A percentile compares a stretch with the other conserved stretches of the same genome.
Conservation (phyloP, 768 basidiomycete genomes). For the Trametes cinnabarina region DNA sequence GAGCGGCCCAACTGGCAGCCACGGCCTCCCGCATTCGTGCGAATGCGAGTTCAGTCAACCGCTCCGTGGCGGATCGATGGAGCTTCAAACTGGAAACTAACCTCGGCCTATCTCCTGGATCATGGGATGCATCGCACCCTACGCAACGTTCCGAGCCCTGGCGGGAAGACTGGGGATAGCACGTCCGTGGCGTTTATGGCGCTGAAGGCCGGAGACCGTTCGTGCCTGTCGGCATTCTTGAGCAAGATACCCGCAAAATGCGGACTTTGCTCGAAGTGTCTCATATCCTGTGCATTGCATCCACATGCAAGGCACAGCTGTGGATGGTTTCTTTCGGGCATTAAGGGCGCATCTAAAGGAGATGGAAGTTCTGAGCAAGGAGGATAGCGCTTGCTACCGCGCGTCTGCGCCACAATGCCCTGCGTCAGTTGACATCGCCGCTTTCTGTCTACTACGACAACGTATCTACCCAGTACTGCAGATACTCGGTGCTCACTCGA, state of each 20-base stretch:
- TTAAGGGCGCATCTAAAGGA: no score
- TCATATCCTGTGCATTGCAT: not conserved
- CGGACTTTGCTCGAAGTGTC: not conserved
- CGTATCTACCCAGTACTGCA: no score
- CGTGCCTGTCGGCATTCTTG: not conserved
- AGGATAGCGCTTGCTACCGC: no score
- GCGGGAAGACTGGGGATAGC: not conserved
- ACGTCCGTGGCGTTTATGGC: not conserved
- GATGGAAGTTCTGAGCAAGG: no score
- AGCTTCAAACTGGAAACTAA: not conserved
- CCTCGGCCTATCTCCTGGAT: not conserved
- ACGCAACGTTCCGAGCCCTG: not conserved
- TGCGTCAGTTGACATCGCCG: no score
- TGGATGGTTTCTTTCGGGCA: not conserved
- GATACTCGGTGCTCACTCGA: no score
- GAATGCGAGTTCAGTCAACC: not conserved
- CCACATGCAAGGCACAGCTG: not conserved
- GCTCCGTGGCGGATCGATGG: not conserved
- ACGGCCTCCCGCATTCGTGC: conserved; percentile 1
- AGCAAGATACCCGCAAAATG: not conserved
- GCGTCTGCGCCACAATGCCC: no score
- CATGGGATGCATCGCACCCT: not conserved
- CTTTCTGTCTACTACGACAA: no score
- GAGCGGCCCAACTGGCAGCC: conserved; percentile 8
- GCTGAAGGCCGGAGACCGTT: not conserved